These are phyloP conservation scores for Apiotrichum veenhuisii DNA, from an alignment of 1,284 basidiomycete species.

Conservation along the genomic window DNA sequence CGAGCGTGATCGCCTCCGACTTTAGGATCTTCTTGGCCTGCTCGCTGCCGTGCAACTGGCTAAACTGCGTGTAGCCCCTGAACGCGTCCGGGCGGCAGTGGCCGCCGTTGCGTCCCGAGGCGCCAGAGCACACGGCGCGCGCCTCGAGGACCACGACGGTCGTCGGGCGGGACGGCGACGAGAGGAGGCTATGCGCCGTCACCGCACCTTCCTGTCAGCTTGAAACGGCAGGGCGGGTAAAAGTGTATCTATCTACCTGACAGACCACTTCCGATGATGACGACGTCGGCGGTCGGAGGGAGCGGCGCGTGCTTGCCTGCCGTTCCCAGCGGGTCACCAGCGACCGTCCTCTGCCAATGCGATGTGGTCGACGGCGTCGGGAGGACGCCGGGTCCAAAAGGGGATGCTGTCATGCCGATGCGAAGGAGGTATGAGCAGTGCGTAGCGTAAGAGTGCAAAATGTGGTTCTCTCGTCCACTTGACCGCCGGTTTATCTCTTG, in stretches of 20 bases:
- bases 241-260: neutral
- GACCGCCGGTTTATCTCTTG: too few relatives aligned
- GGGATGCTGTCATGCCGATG: neutral
- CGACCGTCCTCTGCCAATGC: constrained; percentile 26
- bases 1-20: constrained; percentile 25
- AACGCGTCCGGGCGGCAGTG: constrained; percentile 35
- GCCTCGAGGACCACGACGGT: constrained; percentile 35
- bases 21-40: constrained; percentile 27
- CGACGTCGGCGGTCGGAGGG: constrained; percentile 26
- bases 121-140: constrained; percentile 31
- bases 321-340: constrained; percentile 23
- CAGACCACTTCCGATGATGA: constrained; percentile 35
- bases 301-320: constrained; percentile 20
- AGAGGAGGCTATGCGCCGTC: constrained; percentile 24
- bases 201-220: constrained; percentile 24
- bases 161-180: neutral
- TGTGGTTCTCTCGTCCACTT: too few relatives aligned
- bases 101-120: constrained; percentile 33
- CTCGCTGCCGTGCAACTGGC: constrained; percentile 18
- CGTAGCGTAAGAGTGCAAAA: too few relatives aligned
- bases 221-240: neutral
- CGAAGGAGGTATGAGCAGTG: too few relatives aligned
- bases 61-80: constrained; percentile 27
- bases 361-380: constrained; percentile 1
- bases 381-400: neutral